phyloP scores from a whole-genome alignment of 495 filamentous ascomycete species.

The Penicillium diatomitis region DNA sequence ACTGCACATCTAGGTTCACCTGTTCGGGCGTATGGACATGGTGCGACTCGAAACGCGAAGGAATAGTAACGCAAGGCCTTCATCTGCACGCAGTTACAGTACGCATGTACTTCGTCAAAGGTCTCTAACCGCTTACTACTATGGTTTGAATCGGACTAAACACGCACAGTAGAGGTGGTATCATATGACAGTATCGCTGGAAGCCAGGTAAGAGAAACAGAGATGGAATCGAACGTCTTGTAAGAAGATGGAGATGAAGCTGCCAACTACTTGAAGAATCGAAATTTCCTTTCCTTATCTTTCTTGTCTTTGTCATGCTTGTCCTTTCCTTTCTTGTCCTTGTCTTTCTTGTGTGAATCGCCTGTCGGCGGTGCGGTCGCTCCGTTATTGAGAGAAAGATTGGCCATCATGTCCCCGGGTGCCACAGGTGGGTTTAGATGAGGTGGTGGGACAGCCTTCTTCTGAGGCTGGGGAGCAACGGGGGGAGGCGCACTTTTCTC shows the following conservation, averaged over 20 bases:
- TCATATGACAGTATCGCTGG: slow-evolving; percentile 24
- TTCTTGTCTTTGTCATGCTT: slow-evolving; percentile 53
- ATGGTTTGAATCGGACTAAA: slow-evolving; percentile 9
- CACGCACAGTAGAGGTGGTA: slow-evolving; percentile 24
- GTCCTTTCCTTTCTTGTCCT: slow-evolving; percentile 39
- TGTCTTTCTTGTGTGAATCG: slow-evolving; percentile 29
- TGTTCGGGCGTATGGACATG: too few species aligned
- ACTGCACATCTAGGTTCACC: too few species aligned
- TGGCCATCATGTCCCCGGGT: slow-evolving; percentile 49
- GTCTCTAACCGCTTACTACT: slow-evolving; percentile 4
- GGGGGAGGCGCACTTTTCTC: slow-evolving; percentile 57
- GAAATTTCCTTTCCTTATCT: slow-evolving; percentile 70
- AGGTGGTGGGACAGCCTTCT: slow-evolving; percentile 19
- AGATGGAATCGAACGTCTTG: background rate
- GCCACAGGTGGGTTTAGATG: slow-evolving; percentile 29
- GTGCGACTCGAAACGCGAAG: too few species aligned
- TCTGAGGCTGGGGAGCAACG: slow-evolving; percentile 28
- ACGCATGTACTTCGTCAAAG: background rate
- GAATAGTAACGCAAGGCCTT: too few species aligned
- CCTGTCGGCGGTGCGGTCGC: slow-evolving; percentile 23
- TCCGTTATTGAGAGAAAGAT: slow-evolving; percentile 42
- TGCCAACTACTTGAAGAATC: slow-evolving; percentile 55
- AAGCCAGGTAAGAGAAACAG: background rate
- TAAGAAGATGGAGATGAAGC: slow-evolving; percentile 2
- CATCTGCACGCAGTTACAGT: background rate